Percentiles rank a stretch among this genome's conserved stretches.
These are phyloP conservation scores for Cordyceps pruinosa DNA, from an alignment of 2,329 filamentous ascomycete genomes.

Conservation along the genomic window DNA sequence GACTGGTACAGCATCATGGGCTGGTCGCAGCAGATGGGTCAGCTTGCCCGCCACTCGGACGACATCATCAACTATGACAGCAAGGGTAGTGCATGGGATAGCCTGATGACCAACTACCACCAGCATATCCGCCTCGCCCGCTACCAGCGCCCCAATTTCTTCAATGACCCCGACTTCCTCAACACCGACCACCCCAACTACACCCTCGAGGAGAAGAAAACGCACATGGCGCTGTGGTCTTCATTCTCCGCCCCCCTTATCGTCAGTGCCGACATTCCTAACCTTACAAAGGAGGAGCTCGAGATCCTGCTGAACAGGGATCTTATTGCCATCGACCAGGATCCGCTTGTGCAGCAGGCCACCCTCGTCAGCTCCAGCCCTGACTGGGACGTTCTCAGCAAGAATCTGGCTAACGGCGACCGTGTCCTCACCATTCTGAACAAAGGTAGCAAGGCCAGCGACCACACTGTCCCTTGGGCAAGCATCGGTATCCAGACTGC, in stretches of 20 bases:
- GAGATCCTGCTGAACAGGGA: slow-evolving; percentile 33
- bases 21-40: slow-evolving; percentile 33
- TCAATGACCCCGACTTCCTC: slow-evolving; percentile 33
- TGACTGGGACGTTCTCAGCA: slow-evolving; percentile 38
- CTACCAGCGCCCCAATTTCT: slow-evolving; percentile 30
- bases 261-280: slow-evolving; percentile 33
- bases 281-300: slow-evolving; percentile 26
- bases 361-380: slow-evolving; percentile 39
- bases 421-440: slow-evolving; percentile 42
- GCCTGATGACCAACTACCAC: slow-evolving; percentile 41
- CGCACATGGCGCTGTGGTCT: slow-evolving; percentile 31
- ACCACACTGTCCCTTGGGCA: slow-evolving; percentile 26
- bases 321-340: slow-evolving; percentile 37
- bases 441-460: slow-evolving; percentile 25
- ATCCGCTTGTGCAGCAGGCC: slow-evolving; percentile 35
- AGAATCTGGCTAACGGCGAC: slow-evolving; percentile 39
- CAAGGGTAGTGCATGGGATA: slow-evolving; percentile 37
- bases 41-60: slow-evolving; percentile 38
- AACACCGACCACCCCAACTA: slow-evolving; percentile 29
- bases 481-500: slow-evolving; percentile 29
- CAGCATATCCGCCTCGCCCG: slow-evolving; percentile 35
- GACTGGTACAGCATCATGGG: slow-evolving; percentile 40
- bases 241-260: slow-evolving; percentile 30
- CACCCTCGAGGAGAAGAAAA: slow-evolving; percentile 27
- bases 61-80: slow-evolving; percentile 34